Evolutionary conservation across 2,329 filamentous ascomycete species (phyloP).

Genomic region (Fusarium pininemorale): DNA sequence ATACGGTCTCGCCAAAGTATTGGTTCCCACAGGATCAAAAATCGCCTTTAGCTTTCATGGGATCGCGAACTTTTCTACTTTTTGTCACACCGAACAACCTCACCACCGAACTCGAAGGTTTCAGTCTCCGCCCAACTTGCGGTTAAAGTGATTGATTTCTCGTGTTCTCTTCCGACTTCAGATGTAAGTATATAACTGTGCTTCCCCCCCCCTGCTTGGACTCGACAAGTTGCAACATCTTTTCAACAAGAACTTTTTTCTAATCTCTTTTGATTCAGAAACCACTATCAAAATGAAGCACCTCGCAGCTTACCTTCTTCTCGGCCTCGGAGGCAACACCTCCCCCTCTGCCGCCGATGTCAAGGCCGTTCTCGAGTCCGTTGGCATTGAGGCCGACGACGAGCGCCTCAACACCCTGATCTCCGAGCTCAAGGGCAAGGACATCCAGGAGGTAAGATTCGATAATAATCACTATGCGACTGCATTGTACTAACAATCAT

Average conservation of each 20-base stretch:
- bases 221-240: constrained; percentile 1
- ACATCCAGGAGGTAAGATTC: constrained; percentile 84
- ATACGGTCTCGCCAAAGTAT: constrained; percentile 4
- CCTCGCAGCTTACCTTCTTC: constrained; percentile 98
- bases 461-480: not conserved
- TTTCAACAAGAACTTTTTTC: constrained; percentile 20
- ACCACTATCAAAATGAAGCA: constrained; percentile 90
- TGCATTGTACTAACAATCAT: constrained; percentile 29
- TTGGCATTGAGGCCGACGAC: constrained; percentile 92
- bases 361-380: constrained; percentile 88
- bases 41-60: constrained; percentile 36
- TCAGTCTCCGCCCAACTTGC: constrained; percentile 98
- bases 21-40: constrained; percentile 50
- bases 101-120: constrained; percentile 82
- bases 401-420: constrained; percentile 89
- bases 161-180: constrained; percentile 69
- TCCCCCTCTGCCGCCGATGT: constrained; percentile 86
- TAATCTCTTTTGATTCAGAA: constrained; percentile 44
- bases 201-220: not conserved
- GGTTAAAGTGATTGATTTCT: constrained; percentile 99
- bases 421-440: constrained; percentile 90
- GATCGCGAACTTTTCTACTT: constrained; percentile 45
- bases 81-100: constrained; percentile 46
- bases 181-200: constrained; percentile 48
- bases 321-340: constrained; percentile 91